Percentiles rank a stretch among this genome's conserved stretches.
These are phyloP conservation scores for Hevea brasiliensis DNA, from an alignment of 345 rosid species.

Conservation along the genomic window DNA sequence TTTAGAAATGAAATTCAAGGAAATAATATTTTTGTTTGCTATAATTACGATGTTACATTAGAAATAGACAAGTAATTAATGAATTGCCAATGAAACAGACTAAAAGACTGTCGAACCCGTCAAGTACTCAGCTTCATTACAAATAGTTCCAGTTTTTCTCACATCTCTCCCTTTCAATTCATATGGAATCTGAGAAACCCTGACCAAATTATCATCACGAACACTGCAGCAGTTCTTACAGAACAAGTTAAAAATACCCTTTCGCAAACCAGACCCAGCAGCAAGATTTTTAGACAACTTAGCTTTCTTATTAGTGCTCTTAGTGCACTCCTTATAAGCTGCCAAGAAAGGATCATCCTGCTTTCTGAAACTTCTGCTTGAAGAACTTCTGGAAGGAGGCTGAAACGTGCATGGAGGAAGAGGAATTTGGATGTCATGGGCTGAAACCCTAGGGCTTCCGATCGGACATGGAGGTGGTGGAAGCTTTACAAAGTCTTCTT, in stretches of 20 bases:
- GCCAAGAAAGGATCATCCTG: constrained; percentile 54
- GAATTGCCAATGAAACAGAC: too few species aligned
- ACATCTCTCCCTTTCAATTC: constrained; percentile 11
- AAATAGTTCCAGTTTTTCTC: too few species aligned
- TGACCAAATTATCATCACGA: constrained; percentile 37
- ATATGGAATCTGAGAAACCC: constrained; percentile 36
- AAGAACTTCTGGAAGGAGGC: constrained; percentile 30
- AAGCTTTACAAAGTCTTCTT: constrained; percentile 21
- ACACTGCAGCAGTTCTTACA: constrained; percentile 46
- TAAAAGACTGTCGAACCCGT: too few species aligned
- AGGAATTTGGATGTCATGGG: constrained; percentile 32
- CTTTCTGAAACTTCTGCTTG: constrained; percentile 29
- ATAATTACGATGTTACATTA: too few species aligned
- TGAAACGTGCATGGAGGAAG: constrained; percentile 46
- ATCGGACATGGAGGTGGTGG: constrained; percentile 42
- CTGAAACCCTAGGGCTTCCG: neutral
- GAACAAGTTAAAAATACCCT: constrained; percentile 25
- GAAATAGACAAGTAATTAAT: too few species aligned
- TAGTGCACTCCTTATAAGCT: constrained; percentile 51
- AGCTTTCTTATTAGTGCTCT: constrained; percentile 15
- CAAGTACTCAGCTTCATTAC: too few species aligned
- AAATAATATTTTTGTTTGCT: too few species aligned
- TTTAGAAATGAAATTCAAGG: too few species aligned
- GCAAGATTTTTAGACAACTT: constrained; percentile 2
- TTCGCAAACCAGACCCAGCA: constrained; percentile 17